Base-by-base conservation (phyloP, 1,139 yeast genomes). In the Ogataea hybrid region DNA sequence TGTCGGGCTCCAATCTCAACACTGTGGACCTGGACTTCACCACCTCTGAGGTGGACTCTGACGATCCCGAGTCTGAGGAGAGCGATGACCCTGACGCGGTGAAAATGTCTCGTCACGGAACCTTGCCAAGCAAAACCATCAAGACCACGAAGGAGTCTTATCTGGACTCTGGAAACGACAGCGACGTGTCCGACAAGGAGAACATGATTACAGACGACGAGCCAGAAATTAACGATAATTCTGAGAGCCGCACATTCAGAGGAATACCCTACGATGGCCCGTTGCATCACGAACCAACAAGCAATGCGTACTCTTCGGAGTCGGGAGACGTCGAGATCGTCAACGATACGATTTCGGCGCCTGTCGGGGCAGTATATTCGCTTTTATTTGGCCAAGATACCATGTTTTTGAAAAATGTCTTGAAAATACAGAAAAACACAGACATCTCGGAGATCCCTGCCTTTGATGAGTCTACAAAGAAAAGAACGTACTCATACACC, bases 381-480 rank as follows among this genome's bases (percentile, higher is more conserved):
- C 52, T 90, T 20, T 53, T 92, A 36, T 90, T 84, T 65, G 97
- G 97, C 11, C 71, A 77, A 25, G 90, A 89, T 57, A 70, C 79
- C 1, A 61, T 77, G 0, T 81, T 84, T 60, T 65, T 73, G 48
- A 69, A 73, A 40, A 70, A 70, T 44, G 68, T 86, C 14, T 61
- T 81, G 34, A 79, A 77, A 42, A 77, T 74, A 28, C 95, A 85
- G 57, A 86, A 85, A 60, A 87, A 87, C 62, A 70, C 73, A 44
- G 87, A 86, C 43, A 73, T 90, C 11, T 66, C 77, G 8, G 79
- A 71, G 2, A 73, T 89, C 40, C 73, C 81, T 1, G 71, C 71
- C 21, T 76, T 81, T 53, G 56, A 56, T 12, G 49, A 60, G 2
- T 67, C 67, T 4, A 65, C 67, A 43, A 68, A 68, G 46, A 49